A percentile compares a stretch with the other conserved stretches of the same genome.
phyloP scores from a whole-genome alignment of 192 early-diverging fungal genomes.

The Tieghemiomyces parasiticus region DNA sequence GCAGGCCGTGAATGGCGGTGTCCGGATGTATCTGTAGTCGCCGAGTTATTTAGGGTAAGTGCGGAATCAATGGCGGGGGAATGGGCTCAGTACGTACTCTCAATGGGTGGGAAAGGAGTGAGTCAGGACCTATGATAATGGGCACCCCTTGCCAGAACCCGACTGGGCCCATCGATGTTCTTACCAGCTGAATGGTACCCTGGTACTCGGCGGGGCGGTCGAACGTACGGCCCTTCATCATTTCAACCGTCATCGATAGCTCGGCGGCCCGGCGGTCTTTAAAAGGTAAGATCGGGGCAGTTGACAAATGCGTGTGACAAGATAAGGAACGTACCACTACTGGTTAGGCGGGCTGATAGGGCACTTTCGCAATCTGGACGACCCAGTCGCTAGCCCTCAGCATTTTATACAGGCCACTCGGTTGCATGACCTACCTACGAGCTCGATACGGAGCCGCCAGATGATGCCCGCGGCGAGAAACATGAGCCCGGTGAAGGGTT shows the following conservation, averaged over 20 bases:
- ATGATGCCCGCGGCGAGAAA: conserved; percentile 7
- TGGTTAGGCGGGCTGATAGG: no score
- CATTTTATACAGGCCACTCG: no score
- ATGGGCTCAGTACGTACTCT: not conserved
- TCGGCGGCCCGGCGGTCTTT: not conserved
- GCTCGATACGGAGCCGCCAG: conserved; percentile 4
- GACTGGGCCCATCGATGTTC: not conserved
- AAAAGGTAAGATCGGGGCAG: no score
- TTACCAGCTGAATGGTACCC: not conserved
- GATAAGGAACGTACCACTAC: no score
- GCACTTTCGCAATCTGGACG: no score
- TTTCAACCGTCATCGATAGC: not conserved
- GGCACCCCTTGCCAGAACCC: not conserved
- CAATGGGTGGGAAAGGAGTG: not conserved
- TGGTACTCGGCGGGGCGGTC: not conserved
- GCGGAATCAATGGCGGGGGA: not conserved
- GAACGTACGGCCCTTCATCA: not conserved
- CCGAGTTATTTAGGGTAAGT: not conserved
- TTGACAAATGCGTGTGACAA: no score
- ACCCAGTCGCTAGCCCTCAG: no score
- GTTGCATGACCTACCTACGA: no score
- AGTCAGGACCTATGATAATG: not conserved
- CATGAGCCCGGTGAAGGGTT: not conserved
- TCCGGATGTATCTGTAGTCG: not conserved
- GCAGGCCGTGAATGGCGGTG: not conserved